Evolutionary conservation across 2,329 filamentous ascomycete genomes (phyloP), one percentile per base, ranked within the genome.

Genomic region (Aspergillus japonicus): DNA sequence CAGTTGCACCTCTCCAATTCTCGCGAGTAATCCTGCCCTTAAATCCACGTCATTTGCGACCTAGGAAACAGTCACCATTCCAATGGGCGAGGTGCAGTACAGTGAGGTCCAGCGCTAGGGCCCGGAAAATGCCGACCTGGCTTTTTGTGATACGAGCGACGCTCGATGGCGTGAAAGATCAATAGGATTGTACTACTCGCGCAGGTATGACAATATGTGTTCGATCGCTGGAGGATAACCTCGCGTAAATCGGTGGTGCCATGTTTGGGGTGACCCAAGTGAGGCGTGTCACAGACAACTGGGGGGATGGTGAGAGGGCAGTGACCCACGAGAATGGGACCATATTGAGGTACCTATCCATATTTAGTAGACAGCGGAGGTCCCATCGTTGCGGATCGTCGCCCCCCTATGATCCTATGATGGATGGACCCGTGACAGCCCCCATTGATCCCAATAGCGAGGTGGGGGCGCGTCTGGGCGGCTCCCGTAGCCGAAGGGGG

Each of bases 181-280:
- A 5, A 11, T 35, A 35, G 2, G 16, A 44, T 44, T 44, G n/a
- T 44, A 44, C 39, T 5, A 44, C 39, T n/a, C 1, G 12, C 14
- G 16, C 39, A 44, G 16, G 39, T 44, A 35, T 35, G 33, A 35
- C 33, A 12, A 35, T 12, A 5, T 35, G 14, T 35, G 4, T 35
- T 16, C 16, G 6, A n/a, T 44, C 5, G 4, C 6, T 19, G 39
- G 33, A 35, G 2, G 21, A 33, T 6, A 16, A 47, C 19, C 24
- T 54, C 39, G 52, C 47, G n/a, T 54, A 42, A 48, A 55, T 19
- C n/a, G 16, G 29, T 55, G 29, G 53, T 48, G 53, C 47, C 53
- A 55, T 48, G 8, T 16, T 16, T 54, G 42, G 52, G 16, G 19
- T 48, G 52, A 47, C 26, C n/a, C 24, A 23, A 48, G 26, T 16